These are phyloP conservation scores for Stylonectria norvegica DNA, from an alignment of 2,329 filamentous ascomycete species.

Conservation along the genomic window DNA sequence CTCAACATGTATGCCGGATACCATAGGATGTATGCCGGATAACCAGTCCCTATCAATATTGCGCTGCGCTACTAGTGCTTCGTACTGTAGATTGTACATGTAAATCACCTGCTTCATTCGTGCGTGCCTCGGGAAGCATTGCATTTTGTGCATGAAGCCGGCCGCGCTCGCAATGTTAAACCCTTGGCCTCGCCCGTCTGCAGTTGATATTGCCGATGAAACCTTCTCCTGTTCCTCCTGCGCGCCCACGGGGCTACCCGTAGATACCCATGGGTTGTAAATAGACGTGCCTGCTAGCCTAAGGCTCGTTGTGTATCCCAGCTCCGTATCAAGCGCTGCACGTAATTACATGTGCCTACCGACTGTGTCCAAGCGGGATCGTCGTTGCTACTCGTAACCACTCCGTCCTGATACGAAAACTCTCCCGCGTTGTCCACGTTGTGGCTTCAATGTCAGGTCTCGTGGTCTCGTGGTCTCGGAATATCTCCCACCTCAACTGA, in stretches of 20 bases:
- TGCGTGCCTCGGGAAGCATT: too few relatives aligned
- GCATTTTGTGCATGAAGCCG: background rate
- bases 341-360: too few relatives aligned
- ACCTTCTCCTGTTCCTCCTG: background rate
- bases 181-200: background rate
- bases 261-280: background rate
- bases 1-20: too few relatives aligned
- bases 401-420: background rate
- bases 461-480: constrained; percentile 1
- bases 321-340: background rate
- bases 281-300: too few relatives aligned
- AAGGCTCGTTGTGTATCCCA: too few relatives aligned
- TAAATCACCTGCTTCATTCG: too few relatives aligned
- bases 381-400: background rate
- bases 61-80: too few relatives aligned
- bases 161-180: background rate
- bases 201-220: too few relatives aligned
- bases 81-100: too few relatives aligned
- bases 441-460: background rate
- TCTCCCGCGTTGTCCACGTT: background rate
- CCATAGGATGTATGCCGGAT: too few relatives aligned
- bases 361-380: background rate
- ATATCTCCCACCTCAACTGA: constrained; percentile 2
- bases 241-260: background rate
- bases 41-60: too few relatives aligned